These are phyloP conservation scores for Parasitella parasitica DNA, from an alignment of 371 early-diverging fungal species.

Conservation along the genomic window DNA sequence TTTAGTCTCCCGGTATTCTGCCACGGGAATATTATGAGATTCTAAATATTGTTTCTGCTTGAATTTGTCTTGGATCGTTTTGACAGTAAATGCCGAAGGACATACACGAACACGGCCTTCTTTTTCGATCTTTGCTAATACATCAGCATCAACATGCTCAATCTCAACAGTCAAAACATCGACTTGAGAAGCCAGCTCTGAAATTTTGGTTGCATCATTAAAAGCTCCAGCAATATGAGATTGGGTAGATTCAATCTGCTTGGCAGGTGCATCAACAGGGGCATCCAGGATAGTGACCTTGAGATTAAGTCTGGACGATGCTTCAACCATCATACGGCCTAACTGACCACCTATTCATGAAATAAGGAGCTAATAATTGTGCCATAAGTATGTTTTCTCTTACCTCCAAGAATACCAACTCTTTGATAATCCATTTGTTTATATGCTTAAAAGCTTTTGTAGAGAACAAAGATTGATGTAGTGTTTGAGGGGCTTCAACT, in stretches of 20 bases:
- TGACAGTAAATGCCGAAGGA: slow-evolving; percentile 81
- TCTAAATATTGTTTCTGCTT: slow-evolving; percentile 80
- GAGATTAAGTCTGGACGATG: slow-evolving; percentile 88
- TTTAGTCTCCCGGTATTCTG: slow-evolving; percentile 67
- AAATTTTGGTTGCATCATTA: slow-evolving; percentile 72
- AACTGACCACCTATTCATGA: slow-evolving; percentile 79
- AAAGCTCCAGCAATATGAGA: slow-evolving; percentile 81
- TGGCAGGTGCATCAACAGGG: slow-evolving; percentile 76
- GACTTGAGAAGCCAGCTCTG: slow-evolving; percentile 68
- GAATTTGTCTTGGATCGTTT: slow-evolving; percentile 94
- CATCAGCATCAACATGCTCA: slow-evolving; percentile 89
- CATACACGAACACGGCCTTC: slow-evolving; percentile 54
- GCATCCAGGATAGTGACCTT: slow-evolving; percentile 82
- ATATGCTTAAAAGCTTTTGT: neutral
- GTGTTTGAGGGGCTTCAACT: slow-evolving; percentile 1
- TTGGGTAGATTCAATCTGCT: slow-evolving; percentile 74
- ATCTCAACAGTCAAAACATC: slow-evolving; percentile 94
- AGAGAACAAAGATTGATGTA: neutral
- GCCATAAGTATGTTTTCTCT: neutral
- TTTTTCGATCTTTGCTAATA: slow-evolving; percentile 66
- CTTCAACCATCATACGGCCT: slow-evolving; percentile 95
- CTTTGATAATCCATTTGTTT: slow-evolving; percentile 54
- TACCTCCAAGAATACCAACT: slow-evolving; percentile 71
- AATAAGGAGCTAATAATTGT: neutral
- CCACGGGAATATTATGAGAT: slow-evolving; percentile 65